Percentiles rank a stretch among this genome's conserved stretches.
Conservation (phyloP, 2,329 filamentous ascomycete genomes). For the Davidsoniella virescens region DNA sequence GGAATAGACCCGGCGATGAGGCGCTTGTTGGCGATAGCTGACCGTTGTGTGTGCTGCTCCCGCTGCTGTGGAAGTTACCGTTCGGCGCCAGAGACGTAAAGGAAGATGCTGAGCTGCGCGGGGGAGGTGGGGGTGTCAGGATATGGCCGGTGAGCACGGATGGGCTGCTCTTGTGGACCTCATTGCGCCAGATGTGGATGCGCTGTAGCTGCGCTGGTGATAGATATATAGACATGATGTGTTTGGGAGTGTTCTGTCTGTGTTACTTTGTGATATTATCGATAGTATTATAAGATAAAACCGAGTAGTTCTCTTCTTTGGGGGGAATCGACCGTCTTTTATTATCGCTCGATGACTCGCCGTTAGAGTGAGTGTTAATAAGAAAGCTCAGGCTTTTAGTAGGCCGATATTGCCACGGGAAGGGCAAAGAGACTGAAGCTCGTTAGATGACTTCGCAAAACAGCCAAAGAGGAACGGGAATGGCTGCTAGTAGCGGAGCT, state of each 20-base stretch:
- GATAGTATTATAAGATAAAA: too few species aligned
- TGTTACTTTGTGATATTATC: background rate
- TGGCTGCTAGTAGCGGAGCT: too few species aligned
- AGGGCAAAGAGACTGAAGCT: too few species aligned
- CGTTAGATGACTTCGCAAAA: too few species aligned
- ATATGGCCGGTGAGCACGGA: constrained; percentile 20
- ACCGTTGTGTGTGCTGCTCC: background rate
- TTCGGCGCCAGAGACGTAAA: constrained; percentile 17
- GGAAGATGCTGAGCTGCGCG: constrained; percentile 21
- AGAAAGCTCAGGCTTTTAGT: too few species aligned
- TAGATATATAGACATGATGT: constrained; percentile 10
- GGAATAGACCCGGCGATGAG: constrained; percentile 18
- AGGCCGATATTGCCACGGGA: too few species aligned
- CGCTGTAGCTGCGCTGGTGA: constrained; percentile 21
- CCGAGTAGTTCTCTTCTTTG: too few species aligned
- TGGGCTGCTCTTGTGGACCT: constrained; percentile 26
- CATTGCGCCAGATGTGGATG: constrained; percentile 34
- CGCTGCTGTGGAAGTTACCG: constrained; percentile 13
- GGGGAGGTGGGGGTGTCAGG: constrained; percentile 17
- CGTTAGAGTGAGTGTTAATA: too few species aligned
- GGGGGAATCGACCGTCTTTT: too few species aligned
- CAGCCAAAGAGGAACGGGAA: too few species aligned
- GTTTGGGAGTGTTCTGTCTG: background rate
- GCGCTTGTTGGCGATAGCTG: constrained; percentile 12
- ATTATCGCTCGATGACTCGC: too few species aligned